A percentile compares a stretch with the other conserved stretches of the same genome.
phyloP scores from a whole-genome alignment of 177 flowering plant species.

The Vitis hybrid region DNA sequence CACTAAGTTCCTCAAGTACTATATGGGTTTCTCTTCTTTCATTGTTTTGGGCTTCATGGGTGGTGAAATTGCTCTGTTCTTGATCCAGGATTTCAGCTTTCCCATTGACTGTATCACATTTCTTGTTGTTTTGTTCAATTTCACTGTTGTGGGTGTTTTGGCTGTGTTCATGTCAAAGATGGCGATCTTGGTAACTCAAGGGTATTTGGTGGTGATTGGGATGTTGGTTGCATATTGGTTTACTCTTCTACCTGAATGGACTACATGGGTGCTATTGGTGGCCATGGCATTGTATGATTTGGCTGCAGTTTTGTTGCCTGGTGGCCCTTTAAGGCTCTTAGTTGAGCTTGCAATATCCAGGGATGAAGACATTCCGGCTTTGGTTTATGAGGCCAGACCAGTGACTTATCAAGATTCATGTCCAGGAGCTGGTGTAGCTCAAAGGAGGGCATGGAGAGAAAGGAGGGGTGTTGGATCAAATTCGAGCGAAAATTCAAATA shows the following conservation, averaged over 20 bases:
- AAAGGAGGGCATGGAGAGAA: constrained; percentile 78
- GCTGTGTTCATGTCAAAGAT: constrained; percentile 76
- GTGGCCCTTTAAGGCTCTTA: constrained; percentile 88
- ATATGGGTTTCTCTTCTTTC: constrained; percentile 89
- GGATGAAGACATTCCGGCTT: constrained; percentile 95
- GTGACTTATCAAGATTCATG: constrained; percentile 36
- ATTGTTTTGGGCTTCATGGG: constrained; percentile 85
- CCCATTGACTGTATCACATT: constrained; percentile 72
- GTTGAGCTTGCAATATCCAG: constrained; percentile 95
- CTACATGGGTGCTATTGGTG: constrained; percentile 89
- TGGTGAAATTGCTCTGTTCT: constrained; percentile 65
- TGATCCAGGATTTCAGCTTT: constrained; percentile 48
- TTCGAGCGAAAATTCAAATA: constrained; percentile 20
- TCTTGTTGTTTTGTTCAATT: constrained; percentile 61
- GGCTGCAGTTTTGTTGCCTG: constrained; percentile 93
- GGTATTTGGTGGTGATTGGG: constrained; percentile 85
- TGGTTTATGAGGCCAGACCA: constrained; percentile 95
- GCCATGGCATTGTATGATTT: constrained; percentile 95
- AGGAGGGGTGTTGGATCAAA: constrained; percentile 26
- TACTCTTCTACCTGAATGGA: constrained; percentile 92
- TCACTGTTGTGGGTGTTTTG: constrained; percentile 78
- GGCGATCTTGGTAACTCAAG: constrained; percentile 78
- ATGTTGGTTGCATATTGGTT: constrained; percentile 95
- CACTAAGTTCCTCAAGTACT: constrained; percentile 66
- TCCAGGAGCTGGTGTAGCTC: constrained; percentile 24